phyloP scores from a whole-genome alignment of 495 filamentous ascomycete species.

The Talaromyces trachyspermus region DNA sequence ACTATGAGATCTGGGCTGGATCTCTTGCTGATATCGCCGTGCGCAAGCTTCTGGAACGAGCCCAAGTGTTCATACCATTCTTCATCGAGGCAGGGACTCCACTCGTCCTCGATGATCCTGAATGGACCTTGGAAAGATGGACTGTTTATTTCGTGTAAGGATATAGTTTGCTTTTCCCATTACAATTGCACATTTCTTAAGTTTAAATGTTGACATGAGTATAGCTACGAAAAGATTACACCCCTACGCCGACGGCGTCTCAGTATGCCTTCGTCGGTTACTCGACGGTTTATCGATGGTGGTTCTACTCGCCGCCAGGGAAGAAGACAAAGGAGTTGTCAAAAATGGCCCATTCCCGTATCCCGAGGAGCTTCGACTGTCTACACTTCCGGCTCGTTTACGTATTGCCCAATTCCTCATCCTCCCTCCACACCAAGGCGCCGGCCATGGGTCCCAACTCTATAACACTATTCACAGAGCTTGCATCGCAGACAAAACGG shows the following conservation, averaged over 20 bases:
- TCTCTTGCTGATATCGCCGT: slow-evolving; percentile 51
- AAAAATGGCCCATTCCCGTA: slow-evolving; percentile 37
- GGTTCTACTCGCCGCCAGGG: slow-evolving; percentile 30
- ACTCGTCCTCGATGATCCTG: slow-evolving; percentile 63
- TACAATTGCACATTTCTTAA: slow-evolving; percentile 9
- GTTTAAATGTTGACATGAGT: too few relatives aligned
- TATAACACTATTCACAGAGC: slow-evolving; percentile 68
- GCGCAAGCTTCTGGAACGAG: slow-evolving; percentile 59
- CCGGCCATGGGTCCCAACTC: slow-evolving; percentile 70
- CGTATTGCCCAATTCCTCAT: slow-evolving; percentile 93
- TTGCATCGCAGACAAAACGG: slow-evolving; percentile 53
- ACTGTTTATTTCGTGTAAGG: slow-evolving; percentile 67
- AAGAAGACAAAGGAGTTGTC: slow-evolving; percentile 20
- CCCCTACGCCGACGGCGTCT: slow-evolving; percentile 38
- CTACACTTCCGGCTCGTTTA: slow-evolving; percentile 56
- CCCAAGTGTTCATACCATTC: slow-evolving; percentile 76
- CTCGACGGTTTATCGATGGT: slow-evolving; percentile 81
- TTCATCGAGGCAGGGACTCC: slow-evolving; percentile 86
- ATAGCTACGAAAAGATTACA: slow-evolving; percentile 59
- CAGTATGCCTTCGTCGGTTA: slow-evolving; percentile 77
- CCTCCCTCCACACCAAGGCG: slow-evolving; percentile 76
- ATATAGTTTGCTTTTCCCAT: background rate
- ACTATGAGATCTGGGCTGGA: slow-evolving; percentile 57
- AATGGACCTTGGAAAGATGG: slow-evolving; percentile 74
- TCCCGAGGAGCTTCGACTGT: slow-evolving; percentile 29